Conservation (phyloP, 495 filamentous ascomycete species). For the Podospora anserina region DNA sequence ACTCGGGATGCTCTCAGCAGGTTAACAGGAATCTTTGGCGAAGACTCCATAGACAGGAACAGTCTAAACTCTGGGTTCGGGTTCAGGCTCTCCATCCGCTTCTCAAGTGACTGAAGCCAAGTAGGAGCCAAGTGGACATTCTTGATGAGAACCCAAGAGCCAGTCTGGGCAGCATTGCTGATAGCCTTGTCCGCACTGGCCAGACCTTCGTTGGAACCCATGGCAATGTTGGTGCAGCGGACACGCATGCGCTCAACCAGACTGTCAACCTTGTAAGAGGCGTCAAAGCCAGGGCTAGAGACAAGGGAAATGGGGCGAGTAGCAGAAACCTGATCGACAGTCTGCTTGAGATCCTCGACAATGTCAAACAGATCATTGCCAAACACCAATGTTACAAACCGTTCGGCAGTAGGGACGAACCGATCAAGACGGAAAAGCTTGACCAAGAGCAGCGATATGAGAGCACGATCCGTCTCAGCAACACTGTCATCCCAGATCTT, state of each 20-base stretch:
- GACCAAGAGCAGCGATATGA: constrained; percentile 80
- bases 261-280: constrained; percentile 96
- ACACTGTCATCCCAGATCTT: constrained; percentile 65
- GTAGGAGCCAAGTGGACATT: constrained; percentile 95
- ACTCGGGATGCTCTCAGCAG: constrained; percentile 88
- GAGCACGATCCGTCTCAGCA: constrained; percentile 66
- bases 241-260: constrained; percentile 78
- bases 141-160: constrained; percentile 97
- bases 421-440: constrained; percentile 94
- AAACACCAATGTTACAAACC: constrained; percentile 85
- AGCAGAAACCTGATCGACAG: constrained; percentile 77
- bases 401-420: constrained; percentile 87
- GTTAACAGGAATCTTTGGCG: constrained; percentile 95
- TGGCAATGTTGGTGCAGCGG: constrained; percentile 92
- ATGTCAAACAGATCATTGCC: constrained; percentile 78
- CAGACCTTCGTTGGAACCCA: constrained; percentile 94
- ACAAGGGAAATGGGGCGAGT: constrained; percentile 85
- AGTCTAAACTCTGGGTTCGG: constrained; percentile 91
- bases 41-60: constrained; percentile 97
- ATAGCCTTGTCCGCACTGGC: constrained; percentile 94
- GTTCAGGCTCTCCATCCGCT: constrained; percentile 90
- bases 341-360: constrained; percentile 77
- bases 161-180: constrained; percentile 84
- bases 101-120: constrained; percentile 96
- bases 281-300: constrained; percentile 95